Percentiles rank a stretch among this genome's conserved stretches.
These are phyloP conservation scores for Sugiyamaella paludigena DNA, from an alignment of 1,139 yeast genomes.

Conservation along the genomic window DNA sequence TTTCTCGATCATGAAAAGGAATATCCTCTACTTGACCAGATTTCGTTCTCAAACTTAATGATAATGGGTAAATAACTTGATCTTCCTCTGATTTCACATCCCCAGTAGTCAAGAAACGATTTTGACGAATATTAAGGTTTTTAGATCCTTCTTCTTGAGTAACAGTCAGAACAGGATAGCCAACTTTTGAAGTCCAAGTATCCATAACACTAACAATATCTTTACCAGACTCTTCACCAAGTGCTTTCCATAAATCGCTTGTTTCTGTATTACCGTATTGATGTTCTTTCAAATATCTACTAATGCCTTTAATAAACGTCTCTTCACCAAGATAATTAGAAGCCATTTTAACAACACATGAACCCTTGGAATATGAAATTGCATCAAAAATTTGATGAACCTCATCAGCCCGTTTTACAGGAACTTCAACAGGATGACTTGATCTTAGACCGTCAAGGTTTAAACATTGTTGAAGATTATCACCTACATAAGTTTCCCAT, in stretches of 20 bases:
- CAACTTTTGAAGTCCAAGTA: constrained; percentile 78
- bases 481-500: constrained; percentile 69
- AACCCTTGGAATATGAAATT: constrained; percentile 80
- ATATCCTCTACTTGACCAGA: constrained; percentile 62
- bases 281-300: constrained; percentile 66
- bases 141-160: constrained; percentile 43
- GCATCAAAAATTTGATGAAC: constrained; percentile 85
- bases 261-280: constrained; percentile 76
- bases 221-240: constrained; percentile 69
- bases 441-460: constrained; percentile 70
- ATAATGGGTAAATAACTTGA: constrained; percentile 79
- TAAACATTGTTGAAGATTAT: constrained; percentile 68
- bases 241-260: constrained; percentile 74
- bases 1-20: constrained; percentile 56
- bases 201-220: constrained; percentile 72
- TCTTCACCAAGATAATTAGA: constrained; percentile 75
- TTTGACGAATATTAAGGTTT: constrained; percentile 56
- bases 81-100: constrained; percentile 68
- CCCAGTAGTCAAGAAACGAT: constrained; percentile 75
- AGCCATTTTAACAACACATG: constrained; percentile 74
- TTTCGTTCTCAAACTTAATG: constrained; percentile 70
- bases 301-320: constrained; percentile 71
- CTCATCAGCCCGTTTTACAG: constrained; percentile 75
- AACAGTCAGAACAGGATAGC: constrained; percentile 74
- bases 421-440: constrained; percentile 85